phyloP scores from a whole-genome alignment of 192 early-diverging fungal species.

The Mortierella hygrophila region DNA sequence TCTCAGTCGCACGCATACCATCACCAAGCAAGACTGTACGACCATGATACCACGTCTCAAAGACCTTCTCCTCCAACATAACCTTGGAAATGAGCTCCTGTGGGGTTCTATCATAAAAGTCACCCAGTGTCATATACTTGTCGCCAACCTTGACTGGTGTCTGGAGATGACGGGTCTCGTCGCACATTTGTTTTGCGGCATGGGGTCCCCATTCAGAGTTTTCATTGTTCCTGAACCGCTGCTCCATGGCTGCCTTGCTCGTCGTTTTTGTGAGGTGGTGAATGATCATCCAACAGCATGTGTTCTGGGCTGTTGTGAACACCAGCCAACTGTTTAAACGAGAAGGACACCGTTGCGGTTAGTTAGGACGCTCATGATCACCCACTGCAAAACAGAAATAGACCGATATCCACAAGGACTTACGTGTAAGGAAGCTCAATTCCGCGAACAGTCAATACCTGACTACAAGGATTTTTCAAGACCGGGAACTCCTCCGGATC shows the following conservation, averaged over 20 bases:
- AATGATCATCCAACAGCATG: not conserved
- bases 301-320: not conserved
- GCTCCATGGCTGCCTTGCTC: no score
- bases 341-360: not conserved
- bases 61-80: not conserved
- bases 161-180: not conserved
- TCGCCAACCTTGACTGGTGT: not conserved
- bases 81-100: not conserved
- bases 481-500: not conserved
- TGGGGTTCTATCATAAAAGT: not conserved
- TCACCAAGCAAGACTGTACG: not conserved
- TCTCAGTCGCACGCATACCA: not conserved
- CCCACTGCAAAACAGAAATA: not conserved
- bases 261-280: no score
- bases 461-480: not conserved
- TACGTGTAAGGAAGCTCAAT: not conserved
- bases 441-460: not conserved
- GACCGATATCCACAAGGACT: not conserved
- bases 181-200: no score
- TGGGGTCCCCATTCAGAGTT: not conserved
- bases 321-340: not conserved
- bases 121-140: not conserved
- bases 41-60: not conserved
- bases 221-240: not conserved
- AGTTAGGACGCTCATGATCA: not conserved